Base-by-base conservation (phyloP, 2,329 filamentous ascomycete species). In the Arthroderma sp. region DNA sequence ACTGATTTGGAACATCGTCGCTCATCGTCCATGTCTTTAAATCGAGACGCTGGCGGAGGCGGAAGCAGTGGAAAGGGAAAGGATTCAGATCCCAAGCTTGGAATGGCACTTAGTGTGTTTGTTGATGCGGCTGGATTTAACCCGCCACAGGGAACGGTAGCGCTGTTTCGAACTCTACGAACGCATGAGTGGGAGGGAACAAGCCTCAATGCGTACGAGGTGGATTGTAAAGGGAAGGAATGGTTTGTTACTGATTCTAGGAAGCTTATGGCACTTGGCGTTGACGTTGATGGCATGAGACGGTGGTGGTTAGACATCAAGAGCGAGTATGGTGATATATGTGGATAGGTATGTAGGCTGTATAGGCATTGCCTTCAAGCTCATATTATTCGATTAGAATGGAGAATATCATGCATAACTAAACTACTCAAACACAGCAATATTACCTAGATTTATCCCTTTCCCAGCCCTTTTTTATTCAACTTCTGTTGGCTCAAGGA, bases 151-250 rank as follows among this genome's bases (percentile, higher is more conserved):
- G 58, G 58, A 2, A 59, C 58, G 2, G 46, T 59, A 27, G 58
- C 52, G 1, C 47, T 60, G 36, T 54, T 59, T 43, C 46, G 50
- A 27, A 49, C 51, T 6, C 27, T 60, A n/a, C 54, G 53, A 39
- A 58, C 58, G 48, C 56, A 60, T 46, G 47, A 52, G 39, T 56
- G 51, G 47, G 55, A 55, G 27, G 51, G 50, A 7, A 40, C 58
- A 11, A 59, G 58, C 32, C 42, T 60, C 38, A 60, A 59, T 48
- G 53, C 54, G 29, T 60, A 59, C 50, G 51, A 53, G 33, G 50
- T 48, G 36, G 50, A 54, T 32, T 52, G 50, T 38, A 45, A 43
- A n/a, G 40, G 41, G 27, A 45, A 50, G 33, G 52, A 55, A 29
- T 59, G 57, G 57, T 56, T 56, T 44, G 41, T 56, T 15, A 43